Percentiles rank a stretch among this genome's conserved stretches.
Evolutionary conservation across 2,329 filamentous ascomycete species (phyloP).

Genomic region (Claviceps cyperi): DNA sequence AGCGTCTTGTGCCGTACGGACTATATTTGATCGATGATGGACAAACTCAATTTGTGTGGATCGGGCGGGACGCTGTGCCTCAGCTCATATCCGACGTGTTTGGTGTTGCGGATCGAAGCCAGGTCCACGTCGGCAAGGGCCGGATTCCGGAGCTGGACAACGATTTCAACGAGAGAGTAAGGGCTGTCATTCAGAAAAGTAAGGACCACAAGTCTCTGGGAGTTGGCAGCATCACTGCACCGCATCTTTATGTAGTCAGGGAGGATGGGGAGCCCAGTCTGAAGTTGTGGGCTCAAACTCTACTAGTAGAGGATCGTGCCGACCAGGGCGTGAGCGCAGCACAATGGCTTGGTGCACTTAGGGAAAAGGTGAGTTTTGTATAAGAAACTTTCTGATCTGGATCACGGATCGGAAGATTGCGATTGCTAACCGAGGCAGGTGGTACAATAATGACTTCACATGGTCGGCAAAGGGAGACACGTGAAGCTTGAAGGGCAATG

Average conservation of each 20-base stretch:
- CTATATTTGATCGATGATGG: slow-evolving; percentile 95
- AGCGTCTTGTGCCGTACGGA: slow-evolving; percentile 75
- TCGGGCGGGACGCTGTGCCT: slow-evolving; percentile 82
- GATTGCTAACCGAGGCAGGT: not conserved
- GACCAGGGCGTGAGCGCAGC: slow-evolving; percentile 86
- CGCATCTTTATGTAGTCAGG: slow-evolving; percentile 82
- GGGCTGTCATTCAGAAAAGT: slow-evolving; percentile 84
- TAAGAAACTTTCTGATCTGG: no score
- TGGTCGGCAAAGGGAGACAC: not conserved
- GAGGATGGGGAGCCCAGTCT: slow-evolving; percentile 93
- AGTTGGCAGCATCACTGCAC: slow-evolving; percentile 83
- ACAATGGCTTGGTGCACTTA: slow-evolving; percentile 82
- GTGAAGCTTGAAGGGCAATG: not conserved
- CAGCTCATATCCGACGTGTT: slow-evolving; percentile 85
- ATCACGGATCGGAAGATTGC: not conserved
- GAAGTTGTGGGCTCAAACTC: slow-evolving; percentile 91
- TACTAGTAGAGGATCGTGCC: slow-evolving; percentile 86
- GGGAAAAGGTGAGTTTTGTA: slow-evolving; percentile 65
- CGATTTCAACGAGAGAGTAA: slow-evolving; percentile 90
- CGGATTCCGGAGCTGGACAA: slow-evolving; percentile 77
- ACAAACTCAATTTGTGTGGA: slow-evolving; percentile 95
- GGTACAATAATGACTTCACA: slow-evolving; percentile 1
- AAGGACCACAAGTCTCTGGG: slow-evolving; percentile 74
- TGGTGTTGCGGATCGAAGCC: slow-evolving; percentile 66
- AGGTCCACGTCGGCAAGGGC: slow-evolving; percentile 83